Evolutionary conservation across 495 filamentous ascomycete genomes (phyloP), one percentile per base, ranked within the genome.

Genomic region (Baudoinia panamericana): DNA sequence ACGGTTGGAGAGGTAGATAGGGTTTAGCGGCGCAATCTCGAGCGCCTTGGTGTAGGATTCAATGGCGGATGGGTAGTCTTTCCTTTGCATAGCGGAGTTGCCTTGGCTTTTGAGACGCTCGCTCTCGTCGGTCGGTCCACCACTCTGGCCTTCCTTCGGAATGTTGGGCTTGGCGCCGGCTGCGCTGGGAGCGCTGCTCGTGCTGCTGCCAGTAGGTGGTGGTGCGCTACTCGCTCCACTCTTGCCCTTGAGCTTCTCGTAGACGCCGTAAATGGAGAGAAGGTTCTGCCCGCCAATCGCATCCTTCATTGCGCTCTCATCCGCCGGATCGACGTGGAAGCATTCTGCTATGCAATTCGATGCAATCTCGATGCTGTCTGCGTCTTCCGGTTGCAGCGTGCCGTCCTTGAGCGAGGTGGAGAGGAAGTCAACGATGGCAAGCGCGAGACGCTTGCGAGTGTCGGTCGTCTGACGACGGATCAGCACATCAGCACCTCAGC

Each of bases 1-100:
- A 34, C 90, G 85, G 71, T 97, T 97, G 47, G 84, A 93, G 20
- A 97, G 82, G 68, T 88, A 97, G 61, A 97, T 87, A 1, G 90
- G 82, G 66, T 97, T 95, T 31, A 72, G 64, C 5, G 92, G 85
- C 51, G 82, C 60, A 25, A 95, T 63, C 27, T 70, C 68, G 23
- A 97, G 69, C 13, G 90, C 90, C 55, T 84, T 64, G 17, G 80
- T 83, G 69, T 97, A 97, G 40, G 76, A 58, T 43, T 82, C 75
- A 61, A 97, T 83, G 39, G 90, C 90, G 22, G 62, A 52, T 5
- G 63, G 43, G 66, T 93, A 92, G 61, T 96, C 84, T 63, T 92
- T 93, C 56, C 77, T 69, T 20, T 80, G 72, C 88, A 97, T 97
- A 28, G 88, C 84, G 13, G 80, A 73, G 62, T 97, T 97, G 34